Base-by-base conservation (phyloP, 192 early-diverging fungal genomes). In the Mycoemilia scoparia region DNA sequence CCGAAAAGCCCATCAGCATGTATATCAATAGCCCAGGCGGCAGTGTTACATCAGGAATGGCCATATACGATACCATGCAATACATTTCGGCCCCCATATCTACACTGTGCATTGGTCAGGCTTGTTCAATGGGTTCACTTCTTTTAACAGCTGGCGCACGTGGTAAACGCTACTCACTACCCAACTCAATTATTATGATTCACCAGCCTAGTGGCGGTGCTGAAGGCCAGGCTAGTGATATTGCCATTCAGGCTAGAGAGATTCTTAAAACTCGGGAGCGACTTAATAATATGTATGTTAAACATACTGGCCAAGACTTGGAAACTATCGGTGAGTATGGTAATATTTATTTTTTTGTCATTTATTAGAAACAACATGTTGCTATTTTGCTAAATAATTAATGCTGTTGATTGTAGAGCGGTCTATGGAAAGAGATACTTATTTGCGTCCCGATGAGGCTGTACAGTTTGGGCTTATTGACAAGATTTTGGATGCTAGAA, bases 21-120 rank as follows among this genome's bases (percentile, higher is more conserved):
- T 98, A 98, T 54, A 89, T 98, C 64, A 98, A 98, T 57, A 88
- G 84, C 24, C 93, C 93, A 8, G 90, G 93, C 23, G 90, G 93
- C 35, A 78, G 71, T 51, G 90, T 98, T 7, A 98, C 89, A 2
- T 70, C 86, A 8, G 93, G 89, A 7, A 74, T 98, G 82, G 82
- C 83, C 8, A 86, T 86, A 32, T 90, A 90, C 54, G 82, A 86
- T 49, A 84, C 83, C 2, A 79, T 52, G 60, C 59, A 97, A 72
- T 93, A 93, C 36, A 87, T 97, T 21, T 74, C 82, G 67, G 76
- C 70, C 10, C 86, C 93, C 0, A 86, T 98, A 0, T 70, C 81
- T 12, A 98, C 93, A 6, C 57, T 95, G 22, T 98, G 93, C 54
- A 83, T 83, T 32, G 93, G 93, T 13, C 93, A 98, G 60, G 90